Evolutionary conservation across 257 asterid genomes (phyloP), one percentile per base, ranked within the genome.

Genomic region (Solanum dulcamara): DNA sequence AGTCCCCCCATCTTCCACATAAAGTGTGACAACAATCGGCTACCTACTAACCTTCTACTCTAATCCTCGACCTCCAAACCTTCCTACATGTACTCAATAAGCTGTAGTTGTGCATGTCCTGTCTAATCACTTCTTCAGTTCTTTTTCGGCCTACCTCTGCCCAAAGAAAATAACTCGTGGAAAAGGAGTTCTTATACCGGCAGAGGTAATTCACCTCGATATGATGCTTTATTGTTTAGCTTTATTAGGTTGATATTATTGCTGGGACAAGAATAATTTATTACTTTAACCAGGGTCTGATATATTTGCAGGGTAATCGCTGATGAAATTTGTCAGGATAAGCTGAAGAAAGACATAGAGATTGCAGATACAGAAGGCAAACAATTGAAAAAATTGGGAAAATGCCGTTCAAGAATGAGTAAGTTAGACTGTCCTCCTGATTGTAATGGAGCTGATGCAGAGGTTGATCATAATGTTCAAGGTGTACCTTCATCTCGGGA

Each of bases 401-500:
- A 90, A 87, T 86, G 86, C 88, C 98, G 97, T 86, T 86, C 95
- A 35, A 93, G 92, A 89, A 85, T 60, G 86, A 88, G 85, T 53
- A 95, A 95, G 91, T 85, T 87, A 33, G 99, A 97, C 87, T 92
- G 71, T 80, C 92, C 94, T 87, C 91, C 92, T 80, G 99, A 97
- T 80, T 92, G 91, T 15, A 85, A 82, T 90, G 98, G 92, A 84
- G 92, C 90, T 83, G 98, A 95, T 84, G 89, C 89, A 86, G 98
- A 95, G 50, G 92, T 87, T 80, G 99, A 97, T 86, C 98, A 92
- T 92, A 93, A 89, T 91, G 93, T 92, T 83, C 98, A 91, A 85
- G 98, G 98, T 67, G 86, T 88, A 26, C 85, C 94, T 60, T 81
- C 94, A 80, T 93, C 94, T 53, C 98, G 98, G 20, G 99, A 95